Evolutionary conservation across 176 grass and related monocot genomes (phyloP), one percentile per base, ranked within the genome.

Genomic region (Phragmites australis): DNA sequence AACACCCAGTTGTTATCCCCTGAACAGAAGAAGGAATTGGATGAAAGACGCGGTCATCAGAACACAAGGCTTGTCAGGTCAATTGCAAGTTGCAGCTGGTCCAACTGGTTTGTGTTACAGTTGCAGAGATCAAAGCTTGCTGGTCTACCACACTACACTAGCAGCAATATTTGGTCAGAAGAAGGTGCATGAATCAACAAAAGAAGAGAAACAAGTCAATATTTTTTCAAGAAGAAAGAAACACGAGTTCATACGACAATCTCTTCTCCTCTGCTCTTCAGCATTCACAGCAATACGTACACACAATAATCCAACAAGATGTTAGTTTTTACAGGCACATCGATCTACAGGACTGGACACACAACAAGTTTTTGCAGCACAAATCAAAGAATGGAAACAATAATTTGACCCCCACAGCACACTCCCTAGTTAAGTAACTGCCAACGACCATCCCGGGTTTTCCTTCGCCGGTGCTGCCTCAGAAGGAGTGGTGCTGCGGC

Each of bases 341-440:
- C 34, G 47, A 72, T 83, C 72, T 82, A 82, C 64, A 82, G 13
- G 8, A 75, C 71, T 68, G 31, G 15, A 85, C 56, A 79, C 56
- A 30, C 34, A 57, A 41, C 42, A 3, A 22, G 46, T 17, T 44
- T 18, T 16, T 0, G 52, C 15, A 30, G 53, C 12, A 43, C 19
- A 75, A 85, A 85, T 81, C 71, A 89, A 89, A 89, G 87, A 89
- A 89, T 85, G 64, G 27, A 19, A 13, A 8, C 17, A 56, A n/a
- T 18, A 44, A 68, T 19, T 54, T 66, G 21, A 42, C 42, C 34
- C n/a, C 34, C 19, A 21, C 29, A 37, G 34, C 34, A 37, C 34
- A 37, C 34, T 37, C 5, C 34, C 34, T 37, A 37, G 34, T 37
- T 37, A 37, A 37, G 3, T 5, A 37, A 37, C 34, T 5, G 5